A percentile compares a stretch with the other conserved stretches of the same genome.
phyloP scores from a whole-genome alignment of 1,284 basidiomycete species.

The Grifola frondosa region DNA sequence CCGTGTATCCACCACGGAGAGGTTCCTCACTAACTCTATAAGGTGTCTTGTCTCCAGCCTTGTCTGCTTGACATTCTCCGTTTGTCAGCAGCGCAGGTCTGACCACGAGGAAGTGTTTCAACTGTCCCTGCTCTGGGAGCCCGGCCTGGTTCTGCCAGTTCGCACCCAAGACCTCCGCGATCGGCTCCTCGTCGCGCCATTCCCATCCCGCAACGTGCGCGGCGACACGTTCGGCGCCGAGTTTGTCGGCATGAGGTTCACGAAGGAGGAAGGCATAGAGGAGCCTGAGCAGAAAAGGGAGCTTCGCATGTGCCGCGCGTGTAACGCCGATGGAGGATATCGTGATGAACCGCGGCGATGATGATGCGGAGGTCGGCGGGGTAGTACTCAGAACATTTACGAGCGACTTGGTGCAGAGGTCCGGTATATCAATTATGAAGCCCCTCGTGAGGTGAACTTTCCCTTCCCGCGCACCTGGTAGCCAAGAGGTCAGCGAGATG shows the following conservation, averaged over 20 bases:
- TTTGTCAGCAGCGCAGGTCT: slow-evolving; percentile 58
- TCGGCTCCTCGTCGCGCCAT: slow-evolving; percentile 44
- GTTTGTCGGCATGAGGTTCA: slow-evolving; percentile 54
- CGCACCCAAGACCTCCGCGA: slow-evolving; percentile 37
- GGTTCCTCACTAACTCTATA: slow-evolving; percentile 37
- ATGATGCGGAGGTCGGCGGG: slow-evolving; percentile 29
- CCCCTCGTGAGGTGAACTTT: slow-evolving; percentile 44
- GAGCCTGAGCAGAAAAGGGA: slow-evolving; percentile 49
- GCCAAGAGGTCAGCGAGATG: neutral
- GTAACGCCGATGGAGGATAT: slow-evolving; percentile 56
- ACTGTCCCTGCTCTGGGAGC: slow-evolving; percentile 40
- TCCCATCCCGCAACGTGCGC: slow-evolving; percentile 44
- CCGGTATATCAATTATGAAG: slow-evolving; percentile 39
- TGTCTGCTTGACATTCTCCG: slow-evolving; percentile 52
- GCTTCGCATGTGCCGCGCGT: slow-evolving; percentile 37
- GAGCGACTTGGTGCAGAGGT: slow-evolving; percentile 51
- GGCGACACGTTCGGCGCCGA: slow-evolving; percentile 50
- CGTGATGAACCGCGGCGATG: slow-evolving; percentile 49
- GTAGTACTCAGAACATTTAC: slow-evolving; percentile 49
- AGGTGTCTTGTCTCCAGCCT: slow-evolving; percentile 33
- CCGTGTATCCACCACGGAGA: slow-evolving; percentile 43
- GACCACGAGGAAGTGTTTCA: slow-evolving; percentile 48
- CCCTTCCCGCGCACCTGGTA: slow-evolving; percentile 42
- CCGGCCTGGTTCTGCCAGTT: slow-evolving; percentile 42
- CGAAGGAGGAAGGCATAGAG: slow-evolving; percentile 45